Evolutionary conservation across 306 rosid species (phyloP), one percentile per base, ranked within the genome.

Genomic region (Coriaria nepalensis): DNA sequence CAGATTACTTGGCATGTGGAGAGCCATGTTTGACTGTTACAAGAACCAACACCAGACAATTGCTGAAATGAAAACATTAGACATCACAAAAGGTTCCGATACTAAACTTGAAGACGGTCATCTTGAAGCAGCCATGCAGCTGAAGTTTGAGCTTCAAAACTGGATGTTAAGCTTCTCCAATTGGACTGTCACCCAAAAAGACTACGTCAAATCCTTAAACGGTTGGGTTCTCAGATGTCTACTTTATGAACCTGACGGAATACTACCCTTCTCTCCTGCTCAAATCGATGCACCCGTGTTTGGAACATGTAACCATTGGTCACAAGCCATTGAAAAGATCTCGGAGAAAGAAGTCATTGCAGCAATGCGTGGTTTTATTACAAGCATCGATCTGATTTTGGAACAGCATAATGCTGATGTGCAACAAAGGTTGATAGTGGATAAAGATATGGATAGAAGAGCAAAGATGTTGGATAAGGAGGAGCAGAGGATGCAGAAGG

Each of bases 1-100:
- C 50, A 90, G 95, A 64, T 71, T 84, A 41, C 66, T 62, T 0
- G 65, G 67, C 46, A 79, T 90, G 95, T 90, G 95, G 95, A 77
- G 70, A 69, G 73, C 54, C 43, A 83, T 88, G 97, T 61, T 53
- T 38, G 82, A 81, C 33, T 72, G 90, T 67, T 81, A 78, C 76
- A 76, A 64, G 56, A 7, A 62, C 42, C 93, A 81, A 66, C 55
- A 43, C 59, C 62, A 66, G 61, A 60, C 59, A 50, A 37, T 84
- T 37, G 67, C 52, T 4, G 86, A 81, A 53, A 56, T 53, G 57
- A 78, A 68, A 52, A 39, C 58, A 12, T 45, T 65, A 44, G 77
- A 68, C 13, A 75, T 13, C 56, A 49, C 62, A 6, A 46, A 61
- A 11, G 33, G 9, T n/a, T 78, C 69, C 41, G 63, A 63, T 41